These are phyloP conservation scores for Wickerhamomyces chambardii DNA, from an alignment of 805 yeast genomes.

Conservation along the genomic window DNA sequence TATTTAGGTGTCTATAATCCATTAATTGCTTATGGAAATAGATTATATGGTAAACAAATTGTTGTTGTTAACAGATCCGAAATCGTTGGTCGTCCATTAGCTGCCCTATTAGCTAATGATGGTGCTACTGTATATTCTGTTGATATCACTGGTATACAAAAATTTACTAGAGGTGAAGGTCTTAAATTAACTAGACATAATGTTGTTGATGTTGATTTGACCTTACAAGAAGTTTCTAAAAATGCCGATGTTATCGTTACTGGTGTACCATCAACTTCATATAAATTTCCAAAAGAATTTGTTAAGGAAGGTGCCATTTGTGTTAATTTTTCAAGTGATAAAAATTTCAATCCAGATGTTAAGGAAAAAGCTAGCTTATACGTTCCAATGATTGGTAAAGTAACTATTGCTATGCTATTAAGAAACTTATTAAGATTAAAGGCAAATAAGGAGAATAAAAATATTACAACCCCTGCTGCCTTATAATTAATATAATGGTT, in stretches of 20 bases:
- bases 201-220: conserved; percentile 48
- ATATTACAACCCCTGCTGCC: too few relatives aligned
- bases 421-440: conserved; percentile 81
- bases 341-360: conserved; percentile 78
- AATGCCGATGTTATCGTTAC: conserved; percentile 89
- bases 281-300: conserved; percentile 79
- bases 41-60: conserved; percentile 87
- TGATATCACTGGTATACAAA: conserved; percentile 80
- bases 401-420: conserved; percentile 89
- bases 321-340: conserved; percentile 81
- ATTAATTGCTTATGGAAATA: conserved; percentile 78
- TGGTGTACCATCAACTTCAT: conserved; percentile 81
- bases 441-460: conserved; percentile 39
- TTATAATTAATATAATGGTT: too few relatives aligned
- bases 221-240: conserved; percentile 57
- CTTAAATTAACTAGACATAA: conserved; percentile 74
- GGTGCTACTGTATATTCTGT: conserved; percentile 95
- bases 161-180: conserved; percentile 92
- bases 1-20: conserved; percentile 81
- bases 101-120: conserved; percentile 92
- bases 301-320: conserved; percentile 85
- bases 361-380: conserved; percentile 83
- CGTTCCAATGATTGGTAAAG: conserved; percentile 95
- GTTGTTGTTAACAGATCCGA: conserved; percentile 91
- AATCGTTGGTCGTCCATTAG: conserved; percentile 95